Conservation (phyloP, 2,329 filamentous ascomycete species). For the Colletotrichum ledebouriae region DNA sequence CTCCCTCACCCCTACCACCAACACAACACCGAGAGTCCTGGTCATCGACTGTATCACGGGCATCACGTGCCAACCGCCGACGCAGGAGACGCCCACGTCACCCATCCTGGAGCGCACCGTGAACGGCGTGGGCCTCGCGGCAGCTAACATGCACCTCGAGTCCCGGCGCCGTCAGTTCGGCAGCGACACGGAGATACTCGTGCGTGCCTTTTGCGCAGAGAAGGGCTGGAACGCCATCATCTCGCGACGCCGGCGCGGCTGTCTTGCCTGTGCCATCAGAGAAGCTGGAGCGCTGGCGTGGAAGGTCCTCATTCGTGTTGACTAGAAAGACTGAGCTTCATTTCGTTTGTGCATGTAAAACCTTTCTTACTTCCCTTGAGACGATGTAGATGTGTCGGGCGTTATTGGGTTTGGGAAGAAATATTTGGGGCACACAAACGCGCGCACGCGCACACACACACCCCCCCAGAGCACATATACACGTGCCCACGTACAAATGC, state of each 20-base stretch:
- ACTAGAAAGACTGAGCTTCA: slow-evolving; percentile 50
- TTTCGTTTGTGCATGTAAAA: slow-evolving; percentile 15
- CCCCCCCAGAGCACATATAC: background rate
- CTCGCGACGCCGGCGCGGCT: slow-evolving; percentile 75
- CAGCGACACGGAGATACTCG: slow-evolving; percentile 78
- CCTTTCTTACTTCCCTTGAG: background rate
- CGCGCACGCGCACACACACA: slow-evolving; percentile 12
- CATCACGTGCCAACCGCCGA: slow-evolving; percentile 57
- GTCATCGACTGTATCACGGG: slow-evolving; percentile 75
- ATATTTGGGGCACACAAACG: background rate
- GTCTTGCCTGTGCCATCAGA: slow-evolving; percentile 79
- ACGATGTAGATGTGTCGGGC: slow-evolving; percentile 7
- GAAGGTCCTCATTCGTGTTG: slow-evolving; percentile 74
- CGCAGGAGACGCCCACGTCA: slow-evolving; percentile 63
- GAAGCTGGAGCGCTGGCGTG: slow-evolving; percentile 80
- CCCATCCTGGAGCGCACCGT: slow-evolving; percentile 58
- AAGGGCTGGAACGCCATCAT: slow-evolving; percentile 81
- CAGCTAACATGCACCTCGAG: slow-evolving; percentile 68
- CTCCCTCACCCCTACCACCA: slow-evolving; percentile 48
- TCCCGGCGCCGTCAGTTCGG: slow-evolving; percentile 70
- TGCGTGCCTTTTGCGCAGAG: slow-evolving; percentile 79
- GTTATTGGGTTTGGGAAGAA: slow-evolving; percentile 11
- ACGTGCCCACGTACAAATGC: background rate
- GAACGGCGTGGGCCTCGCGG: slow-evolving; percentile 57
- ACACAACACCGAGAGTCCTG: slow-evolving; percentile 60